Conservation (phyloP, 2,329 filamentous ascomycete species). For the Aureobasidium pullulans region DNA sequence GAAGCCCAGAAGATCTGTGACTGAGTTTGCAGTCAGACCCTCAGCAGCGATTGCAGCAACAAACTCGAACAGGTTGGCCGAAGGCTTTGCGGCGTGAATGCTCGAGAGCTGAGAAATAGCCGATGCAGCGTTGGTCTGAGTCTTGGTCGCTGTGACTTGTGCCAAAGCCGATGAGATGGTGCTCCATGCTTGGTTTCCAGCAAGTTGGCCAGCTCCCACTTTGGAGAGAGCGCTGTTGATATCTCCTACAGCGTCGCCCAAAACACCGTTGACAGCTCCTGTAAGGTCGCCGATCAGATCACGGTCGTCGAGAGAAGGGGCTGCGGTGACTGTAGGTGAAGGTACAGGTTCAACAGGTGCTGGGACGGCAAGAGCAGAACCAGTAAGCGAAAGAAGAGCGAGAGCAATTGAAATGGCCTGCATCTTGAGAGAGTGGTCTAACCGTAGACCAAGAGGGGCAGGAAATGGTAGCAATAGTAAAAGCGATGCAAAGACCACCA, state of each 20-base stretch:
- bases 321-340: neutral
- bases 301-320: slow-evolving; percentile 13
- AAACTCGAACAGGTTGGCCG: slow-evolving; percentile 23
- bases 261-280: neutral
- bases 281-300: slow-evolving; percentile 14
- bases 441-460: neutral
- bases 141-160: slow-evolving; percentile 21
- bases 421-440: neutral
- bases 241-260: slow-evolving; percentile 1
- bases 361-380: slow-evolving; percentile 10
- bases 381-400: neutral
- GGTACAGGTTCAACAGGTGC: slow-evolving; percentile 13
- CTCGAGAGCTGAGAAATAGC: slow-evolving; percentile 16
- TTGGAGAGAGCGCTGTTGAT: slow-evolving; percentile 11
- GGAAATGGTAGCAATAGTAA: neutral
- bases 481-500: neutral
- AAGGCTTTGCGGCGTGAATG: slow-evolving; percentile 18
- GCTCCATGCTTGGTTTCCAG: neutral
- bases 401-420: neutral
- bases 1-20: slow-evolving; percentile 21
- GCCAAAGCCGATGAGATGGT: slow-evolving; percentile 15
- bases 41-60: slow-evolving; percentile 22
- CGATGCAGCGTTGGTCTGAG: slow-evolving; percentile 20
- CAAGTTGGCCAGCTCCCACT: neutral
- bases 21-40: slow-evolving; percentile 20